Evolutionary conservation across 2,329 filamentous ascomycete species (phyloP), one percentile per base, ranked within the genome.

Genomic region (Ophiosphaerella korrae): DNA sequence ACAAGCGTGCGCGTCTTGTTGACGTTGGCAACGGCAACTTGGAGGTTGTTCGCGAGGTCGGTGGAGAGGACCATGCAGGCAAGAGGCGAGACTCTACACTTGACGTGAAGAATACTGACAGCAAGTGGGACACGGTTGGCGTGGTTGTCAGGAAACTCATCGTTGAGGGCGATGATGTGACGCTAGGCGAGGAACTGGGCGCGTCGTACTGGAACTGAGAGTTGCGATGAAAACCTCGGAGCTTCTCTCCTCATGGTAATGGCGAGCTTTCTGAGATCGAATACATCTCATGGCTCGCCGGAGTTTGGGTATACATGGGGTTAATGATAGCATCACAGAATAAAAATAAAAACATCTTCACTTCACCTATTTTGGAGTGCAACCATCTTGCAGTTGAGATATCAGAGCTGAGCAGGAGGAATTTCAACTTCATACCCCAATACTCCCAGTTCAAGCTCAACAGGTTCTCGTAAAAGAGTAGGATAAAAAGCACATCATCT

Each of bases 101-200:
- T 26, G 67, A 68, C 3, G 63, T 73, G 2, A 60, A 53, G 44
- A 51, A 60, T 23, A 73, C 70, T 3, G 60, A 66, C 31, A 71
- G 67, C 44, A 71, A 73, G 57, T 60, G 55, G 50, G 70, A 73
- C 52, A 62, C 68, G 6, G 68, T 73, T 1, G 70, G 69, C 2
- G 68, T 72, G 3, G 57, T 70, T n/a, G 64, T 71, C 1, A 58
- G 53, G 47, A 63, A 65, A 54, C 62, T 73, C 6, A 42, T 68
- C 5, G 55, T 66, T 3, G 60, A 65, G 16, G 64, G 67, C 2
- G 63, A 67, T 18, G 39, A 60, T 14, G 58, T 67, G 24, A 63
- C 52, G 41, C 56, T 73, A 14, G 69, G 69, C n/a, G 67, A 68
- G 16, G 69, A 71, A 52, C 37, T 72, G 23, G 66, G 64, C 23